Base-by-base conservation (phyloP, 148 eudicot species). In the Fallopia convolvulus region DNA sequence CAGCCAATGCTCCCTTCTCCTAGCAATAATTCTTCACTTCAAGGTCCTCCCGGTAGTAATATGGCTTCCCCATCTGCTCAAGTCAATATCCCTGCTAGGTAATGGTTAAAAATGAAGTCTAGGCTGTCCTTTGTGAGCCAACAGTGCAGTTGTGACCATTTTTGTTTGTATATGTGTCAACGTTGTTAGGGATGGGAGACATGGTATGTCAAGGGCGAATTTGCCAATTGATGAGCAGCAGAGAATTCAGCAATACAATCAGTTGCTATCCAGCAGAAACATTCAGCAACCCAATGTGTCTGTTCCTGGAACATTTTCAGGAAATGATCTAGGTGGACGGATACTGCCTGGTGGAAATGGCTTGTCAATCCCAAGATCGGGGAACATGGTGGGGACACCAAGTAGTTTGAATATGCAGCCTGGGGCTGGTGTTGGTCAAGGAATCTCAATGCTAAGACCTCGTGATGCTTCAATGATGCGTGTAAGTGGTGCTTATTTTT, bases 141-240 rank as follows among this genome's bases (percentile, higher is more conserved):
- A 6, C 46, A 68, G 2, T 36, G 20, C 46, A 33, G 32, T 21
- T 44, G 47, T 73, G 75, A 73, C 47, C 18, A 2, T 75, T 26
- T 50, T 44, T 75, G 66, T 40, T 23, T 73, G 55, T 21, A 0
- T 70, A 71, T 15, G 23, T 61, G 72, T n/a, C 44, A 39, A 36
- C 44, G 36, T 36, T 68, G 44, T 42, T 81, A 87, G 91, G 89
- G 94, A 88, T 83, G 89, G 84, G 55, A 91, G 97, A 85, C 88
- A 85, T 83, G 81, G 84, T 21, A 75, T 83, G 63, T 88, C 90
- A 60, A 88, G 97, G 81, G 73, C 91, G 77, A 83, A 90, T 80
- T 83, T 89, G 74, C 80, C 97, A 71, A 79, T 82, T 50, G 99
- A 95, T 76, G 99, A 95, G 71, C 95, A 88, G 49, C 92, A 91